phyloP scores from a whole-genome alignment of 805 yeast species.

The Jamesozyma spencerorum region DNA sequence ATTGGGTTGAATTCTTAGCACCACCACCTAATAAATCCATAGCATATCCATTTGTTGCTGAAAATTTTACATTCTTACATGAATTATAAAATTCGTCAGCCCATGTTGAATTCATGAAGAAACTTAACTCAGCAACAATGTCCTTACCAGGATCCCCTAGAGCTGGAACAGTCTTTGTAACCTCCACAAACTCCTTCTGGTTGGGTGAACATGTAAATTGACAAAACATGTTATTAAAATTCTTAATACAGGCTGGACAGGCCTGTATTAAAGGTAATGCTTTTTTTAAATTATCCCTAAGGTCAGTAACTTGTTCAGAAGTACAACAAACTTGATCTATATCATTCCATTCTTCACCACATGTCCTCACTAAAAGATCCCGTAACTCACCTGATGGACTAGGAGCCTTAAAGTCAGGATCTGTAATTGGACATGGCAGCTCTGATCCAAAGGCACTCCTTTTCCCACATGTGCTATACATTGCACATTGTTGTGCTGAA shows the following conservation, averaged over 20 bases:
- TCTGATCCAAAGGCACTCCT: slow-evolving; percentile 66
- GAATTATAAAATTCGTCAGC: slow-evolving; percentile 68
- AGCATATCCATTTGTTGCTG: slow-evolving; percentile 91
- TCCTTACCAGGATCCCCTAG: slow-evolving; percentile 34
- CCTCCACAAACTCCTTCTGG: slow-evolving; percentile 65
- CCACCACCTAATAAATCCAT: slow-evolving; percentile 99
- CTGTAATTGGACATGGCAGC: slow-evolving; percentile 66
- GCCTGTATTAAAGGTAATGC: slow-evolving; percentile 77
- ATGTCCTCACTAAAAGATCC: slow-evolving; percentile 43
- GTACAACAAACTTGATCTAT: slow-evolving; percentile 60
- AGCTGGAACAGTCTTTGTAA: slow-evolving; percentile 38
- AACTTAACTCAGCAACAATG: slow-evolving; percentile 64
- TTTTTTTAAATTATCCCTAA: slow-evolving; percentile 55
- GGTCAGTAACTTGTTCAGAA: slow-evolving; percentile 44
- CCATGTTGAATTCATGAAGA: slow-evolving; percentile 47
- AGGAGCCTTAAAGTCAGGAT: slow-evolving; percentile 39
- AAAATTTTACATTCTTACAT: slow-evolving; percentile 81
- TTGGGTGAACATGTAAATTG: slow-evolving; percentile 84
- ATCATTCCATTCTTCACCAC: slow-evolving; percentile 62
- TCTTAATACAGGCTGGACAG: slow-evolving; percentile 87
- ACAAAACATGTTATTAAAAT: slow-evolving; percentile 77
- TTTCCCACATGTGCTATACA: slow-evolving; percentile 59
- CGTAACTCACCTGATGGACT: slow-evolving; percentile 32
- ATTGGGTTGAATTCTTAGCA: slow-evolving; percentile 60
- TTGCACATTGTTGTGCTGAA: slow-evolving; percentile 23